Percentiles rank a stretch among this genome's conserved stretches.
phyloP scores from a whole-genome alignment of 2,329 filamentous ascomycete genomes.

The Fusarium gaditjirri region DNA sequence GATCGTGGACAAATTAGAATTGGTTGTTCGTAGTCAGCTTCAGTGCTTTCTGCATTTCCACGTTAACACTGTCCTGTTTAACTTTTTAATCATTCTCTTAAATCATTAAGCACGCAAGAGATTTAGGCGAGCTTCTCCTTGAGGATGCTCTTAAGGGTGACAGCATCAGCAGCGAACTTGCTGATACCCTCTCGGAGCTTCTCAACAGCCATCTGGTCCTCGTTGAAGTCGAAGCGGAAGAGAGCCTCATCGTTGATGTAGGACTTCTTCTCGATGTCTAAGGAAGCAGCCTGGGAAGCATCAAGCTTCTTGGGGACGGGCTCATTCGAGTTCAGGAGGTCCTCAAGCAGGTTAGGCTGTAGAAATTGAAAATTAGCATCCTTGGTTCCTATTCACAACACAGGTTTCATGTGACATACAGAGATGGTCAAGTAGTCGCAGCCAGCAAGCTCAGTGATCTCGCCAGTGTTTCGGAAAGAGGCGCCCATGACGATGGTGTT shows the following conservation, averaged over 20 bases:
- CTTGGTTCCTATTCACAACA: neutral
- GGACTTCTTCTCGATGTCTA: conserved; percentile 86
- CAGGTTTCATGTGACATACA: conserved; percentile 61
- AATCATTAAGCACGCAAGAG: neutral
- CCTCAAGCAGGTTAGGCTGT: conserved; percentile 91
- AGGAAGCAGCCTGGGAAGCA: conserved; percentile 68
- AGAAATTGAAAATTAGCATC: conserved; percentile 20
- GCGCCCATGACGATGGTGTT: conserved; percentile 99
- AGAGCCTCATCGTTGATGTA: conserved; percentile 90
- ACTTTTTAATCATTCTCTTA: conserved; percentile 33
- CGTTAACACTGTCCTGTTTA: conserved; percentile 10
- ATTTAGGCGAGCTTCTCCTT: conserved; percentile 79
- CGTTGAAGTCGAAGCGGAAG: conserved; percentile 99
- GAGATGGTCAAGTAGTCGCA: conserved; percentile 99
- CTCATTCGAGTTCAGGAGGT: conserved; percentile 86
- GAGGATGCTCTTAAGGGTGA: conserved; percentile 92
- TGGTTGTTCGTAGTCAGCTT: conserved; percentile 14
- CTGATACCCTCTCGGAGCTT: conserved; percentile 99
- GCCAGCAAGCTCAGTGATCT: conserved; percentile 98
- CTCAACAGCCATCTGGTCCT: conserved; percentile 99
- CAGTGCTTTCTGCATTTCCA: conserved; percentile 8
- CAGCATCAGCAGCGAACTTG: conserved; percentile 97
- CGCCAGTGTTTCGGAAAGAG: conserved; percentile 94
- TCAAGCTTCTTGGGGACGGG: conserved; percentile 94
- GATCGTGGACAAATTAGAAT: conserved; percentile 9